These are phyloP conservation scores for Aspergillus sp. DNA, from an alignment of 2,329 filamentous ascomycete genomes.

Conservation along the genomic window DNA sequence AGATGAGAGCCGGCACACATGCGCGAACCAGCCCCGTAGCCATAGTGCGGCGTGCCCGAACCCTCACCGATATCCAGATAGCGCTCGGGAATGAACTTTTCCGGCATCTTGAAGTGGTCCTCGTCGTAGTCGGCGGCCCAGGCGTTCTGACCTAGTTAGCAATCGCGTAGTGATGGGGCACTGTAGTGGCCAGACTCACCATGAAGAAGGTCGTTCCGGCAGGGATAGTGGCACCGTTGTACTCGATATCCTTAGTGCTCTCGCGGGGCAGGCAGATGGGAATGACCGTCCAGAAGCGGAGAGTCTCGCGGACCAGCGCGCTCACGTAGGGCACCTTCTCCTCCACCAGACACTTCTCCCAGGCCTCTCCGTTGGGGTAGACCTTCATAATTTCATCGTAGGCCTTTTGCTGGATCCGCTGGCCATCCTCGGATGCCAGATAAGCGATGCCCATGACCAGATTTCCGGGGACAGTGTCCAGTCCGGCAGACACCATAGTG, in stretches of 20 bases:
- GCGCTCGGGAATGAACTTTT: slow-evolving; percentile 68
- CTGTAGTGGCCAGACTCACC: slow-evolving; percentile 43
- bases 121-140: slow-evolving; percentile 74
- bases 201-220: slow-evolving; percentile 79
- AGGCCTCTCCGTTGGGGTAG: slow-evolving; percentile 74
- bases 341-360: slow-evolving; percentile 70
- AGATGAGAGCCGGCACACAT: slow-evolving; percentile 67
- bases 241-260: slow-evolving; percentile 71
- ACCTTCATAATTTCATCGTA: slow-evolving; percentile 69
- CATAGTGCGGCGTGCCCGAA: slow-evolving; percentile 62
- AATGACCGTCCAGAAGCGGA: slow-evolving; percentile 78
- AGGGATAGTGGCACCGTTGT: slow-evolving; percentile 67
- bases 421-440: slow-evolving; percentile 67
- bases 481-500: slow-evolving; percentile 77
- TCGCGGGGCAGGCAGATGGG: slow-evolving; percentile 74
- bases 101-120: slow-evolving; percentile 64
- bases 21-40: slow-evolving; percentile 63
- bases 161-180: no score
- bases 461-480: slow-evolving; percentile 79
- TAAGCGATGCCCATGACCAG: slow-evolving; percentile 78
- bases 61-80: slow-evolving; percentile 59
- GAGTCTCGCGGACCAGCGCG: slow-evolving; percentile 74
- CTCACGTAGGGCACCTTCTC: slow-evolving; percentile 77
- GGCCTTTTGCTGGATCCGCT: slow-evolving; percentile 69
- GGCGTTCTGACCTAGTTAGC: slow-evolving; percentile 55